Evolutionary conservation across 2,329 filamentous ascomycete species (phyloP).

Genomic region (Lizonia empirigonia): DNA sequence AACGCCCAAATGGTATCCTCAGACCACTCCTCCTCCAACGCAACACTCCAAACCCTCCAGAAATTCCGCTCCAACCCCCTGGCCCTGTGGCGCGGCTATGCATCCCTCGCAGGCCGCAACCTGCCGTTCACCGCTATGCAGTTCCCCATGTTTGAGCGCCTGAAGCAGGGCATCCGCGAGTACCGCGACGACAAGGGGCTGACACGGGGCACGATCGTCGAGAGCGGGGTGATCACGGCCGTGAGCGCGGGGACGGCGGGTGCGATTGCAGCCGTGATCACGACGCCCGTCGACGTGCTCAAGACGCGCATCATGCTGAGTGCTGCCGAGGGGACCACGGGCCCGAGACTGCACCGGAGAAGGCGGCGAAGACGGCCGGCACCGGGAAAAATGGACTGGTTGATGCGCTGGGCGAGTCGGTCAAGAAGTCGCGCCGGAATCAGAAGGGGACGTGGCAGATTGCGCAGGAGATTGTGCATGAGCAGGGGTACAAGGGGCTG

Average conservation of each 20-base stretch:
- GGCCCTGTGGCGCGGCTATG: conserved; percentile 72
- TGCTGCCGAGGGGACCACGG: conserved; percentile 24
- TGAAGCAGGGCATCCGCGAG: conserved; percentile 61
- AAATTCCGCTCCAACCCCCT: conserved; percentile 62
- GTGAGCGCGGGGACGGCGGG: conserved; percentile 76
- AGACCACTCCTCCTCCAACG: conserved; percentile 42
- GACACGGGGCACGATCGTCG: conserved; percentile 57
- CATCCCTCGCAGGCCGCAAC: conserved; percentile 80
- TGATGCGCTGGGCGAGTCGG: conserved; percentile 51
- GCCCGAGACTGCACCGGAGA: background rate
- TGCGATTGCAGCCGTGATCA: conserved; percentile 76
- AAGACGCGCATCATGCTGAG: conserved; percentile 89
- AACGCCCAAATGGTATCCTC: conserved; percentile 81
- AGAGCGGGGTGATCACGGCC: conserved; percentile 74
- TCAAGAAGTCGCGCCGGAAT: conserved; percentile 36
- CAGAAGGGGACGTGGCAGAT: conserved; percentile 60
- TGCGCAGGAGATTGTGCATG: conserved; percentile 66
- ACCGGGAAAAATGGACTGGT: conserved; percentile 30
- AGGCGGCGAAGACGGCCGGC: conserved; percentile 4
- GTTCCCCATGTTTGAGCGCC: conserved; percentile 82
- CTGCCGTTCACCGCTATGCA: conserved; percentile 86
- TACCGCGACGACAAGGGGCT: conserved; percentile 49
- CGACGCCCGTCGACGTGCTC: conserved; percentile 86
- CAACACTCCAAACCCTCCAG: conserved; percentile 62
- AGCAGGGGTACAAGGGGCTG: conserved; percentile 73